Percentiles rank a stretch among this genome's conserved stretches.
phyloP scores from a whole-genome alignment of 1,284 basidiomycete genomes.

The Sparassis latifolia region DNA sequence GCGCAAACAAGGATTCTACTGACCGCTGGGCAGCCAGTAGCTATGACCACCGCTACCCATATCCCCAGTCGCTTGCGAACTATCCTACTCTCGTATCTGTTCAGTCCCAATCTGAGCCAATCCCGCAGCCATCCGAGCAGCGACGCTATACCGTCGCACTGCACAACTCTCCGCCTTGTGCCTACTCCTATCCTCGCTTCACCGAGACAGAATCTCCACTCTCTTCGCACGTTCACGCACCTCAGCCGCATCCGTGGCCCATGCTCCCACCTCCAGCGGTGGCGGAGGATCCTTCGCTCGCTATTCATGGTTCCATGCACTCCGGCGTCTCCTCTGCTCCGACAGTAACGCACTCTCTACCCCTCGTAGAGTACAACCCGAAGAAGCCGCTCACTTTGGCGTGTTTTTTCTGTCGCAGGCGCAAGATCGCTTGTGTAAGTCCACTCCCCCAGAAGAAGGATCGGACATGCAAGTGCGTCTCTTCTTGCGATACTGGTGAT shows the following conservation, averaged over 20 bases:
- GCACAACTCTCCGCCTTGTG: conserved; percentile 11
- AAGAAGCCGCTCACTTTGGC: conserved; percentile 37
- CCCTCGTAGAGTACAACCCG: conserved; percentile 25
- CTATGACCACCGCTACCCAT: no score
- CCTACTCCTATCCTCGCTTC: conserved; percentile 13
- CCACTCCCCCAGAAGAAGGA: conserved; percentile 29
- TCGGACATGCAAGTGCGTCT: conserved; percentile 36
- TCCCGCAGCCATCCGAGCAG: no score
- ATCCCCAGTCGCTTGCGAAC: no score
- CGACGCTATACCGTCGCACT: conserved; percentile 3
- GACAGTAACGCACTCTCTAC: conserved; percentile 15
- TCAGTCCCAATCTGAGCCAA: no score
- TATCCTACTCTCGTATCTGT: no score
- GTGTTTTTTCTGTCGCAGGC: conserved; percentile 38
- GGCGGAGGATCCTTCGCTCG: background rate
- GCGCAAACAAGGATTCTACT: no score
- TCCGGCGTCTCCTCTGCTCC: conserved; percentile 14
- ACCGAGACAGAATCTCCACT: background rate
- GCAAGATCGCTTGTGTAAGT: conserved; percentile 40
- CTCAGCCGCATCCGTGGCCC: background rate
- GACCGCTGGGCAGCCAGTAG: no score
- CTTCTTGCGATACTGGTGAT: background rate
- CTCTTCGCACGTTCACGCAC: background rate
- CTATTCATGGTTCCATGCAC: conserved; percentile 12
- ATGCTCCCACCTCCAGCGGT: background rate